Conservation (phyloP, 2,329 filamentous ascomycete genomes). For the Colletotrichum sp. region DNA sequence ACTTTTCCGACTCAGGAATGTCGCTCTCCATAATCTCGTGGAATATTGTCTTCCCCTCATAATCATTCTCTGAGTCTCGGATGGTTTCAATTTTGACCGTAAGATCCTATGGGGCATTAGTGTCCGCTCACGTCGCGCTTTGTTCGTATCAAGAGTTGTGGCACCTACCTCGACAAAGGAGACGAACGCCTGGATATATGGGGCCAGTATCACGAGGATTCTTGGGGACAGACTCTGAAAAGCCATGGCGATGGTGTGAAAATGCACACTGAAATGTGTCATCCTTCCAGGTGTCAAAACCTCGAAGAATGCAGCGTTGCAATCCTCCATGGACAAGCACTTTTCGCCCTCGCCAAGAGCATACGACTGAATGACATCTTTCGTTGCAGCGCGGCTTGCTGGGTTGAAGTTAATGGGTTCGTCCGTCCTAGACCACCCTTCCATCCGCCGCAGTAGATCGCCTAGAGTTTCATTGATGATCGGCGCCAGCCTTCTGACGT, state of each 20-base stretch:
- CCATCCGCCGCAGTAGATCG: background rate
- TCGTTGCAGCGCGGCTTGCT: accelerated
- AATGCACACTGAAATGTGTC: background rate
- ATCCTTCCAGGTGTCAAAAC: background rate
- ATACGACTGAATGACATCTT: background rate
- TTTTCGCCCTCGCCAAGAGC: background rate
- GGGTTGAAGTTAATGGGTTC: background rate
- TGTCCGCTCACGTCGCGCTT: background rate
- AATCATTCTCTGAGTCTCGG: background rate
- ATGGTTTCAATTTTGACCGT: background rate
- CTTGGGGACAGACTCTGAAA: background rate
- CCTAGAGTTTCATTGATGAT: background rate
- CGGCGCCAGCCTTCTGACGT: background rate
- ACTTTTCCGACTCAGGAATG: background rate
- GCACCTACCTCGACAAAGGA: background rate
- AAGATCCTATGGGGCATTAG: background rate
- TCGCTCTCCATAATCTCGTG: background rate
- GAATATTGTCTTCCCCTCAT: background rate
- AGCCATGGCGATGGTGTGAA: background rate
- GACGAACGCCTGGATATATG: background rate
- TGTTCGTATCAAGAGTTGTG: background rate
- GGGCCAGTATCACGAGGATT: background rate
- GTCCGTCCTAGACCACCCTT: background rate
- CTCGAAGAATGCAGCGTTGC: background rate
- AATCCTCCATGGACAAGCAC: background rate